phyloP scores from a whole-genome alignment of 768 basidiomycete species.

The Leccinum ochraceum region DNA sequence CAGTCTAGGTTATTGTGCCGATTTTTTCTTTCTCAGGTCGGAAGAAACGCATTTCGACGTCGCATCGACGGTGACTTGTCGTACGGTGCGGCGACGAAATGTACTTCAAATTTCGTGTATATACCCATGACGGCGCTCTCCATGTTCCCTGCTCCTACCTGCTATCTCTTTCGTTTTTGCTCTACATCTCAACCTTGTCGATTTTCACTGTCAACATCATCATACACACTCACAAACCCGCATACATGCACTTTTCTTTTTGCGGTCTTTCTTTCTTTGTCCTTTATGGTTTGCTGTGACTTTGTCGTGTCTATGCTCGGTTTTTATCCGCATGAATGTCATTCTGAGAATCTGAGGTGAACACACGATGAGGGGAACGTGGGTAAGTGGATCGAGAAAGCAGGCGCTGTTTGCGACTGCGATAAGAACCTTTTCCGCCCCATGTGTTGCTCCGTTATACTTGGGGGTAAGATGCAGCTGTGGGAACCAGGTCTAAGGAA shows the following conservation, averaged over 20 bases:
- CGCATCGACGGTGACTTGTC: conserved; percentile 11
- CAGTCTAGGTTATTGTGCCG: conserved; percentile 10
- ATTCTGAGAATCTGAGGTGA: neutral
- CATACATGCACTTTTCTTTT: conserved; percentile 18
- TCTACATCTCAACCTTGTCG: conserved; percentile 12
- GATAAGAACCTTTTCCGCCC: neutral
- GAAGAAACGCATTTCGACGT: conserved; percentile 18
- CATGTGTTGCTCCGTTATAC: neutral
- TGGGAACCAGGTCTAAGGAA: neutral
- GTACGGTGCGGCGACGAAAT: conserved; percentile 6
- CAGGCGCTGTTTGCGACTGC: neutral
- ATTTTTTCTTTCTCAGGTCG: conserved; percentile 12
- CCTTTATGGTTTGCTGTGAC: neutral
- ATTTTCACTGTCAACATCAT: neutral
- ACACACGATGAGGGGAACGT: neutral
- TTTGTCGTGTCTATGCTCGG: neutral
- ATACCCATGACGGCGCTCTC: conserved; percentile 17
- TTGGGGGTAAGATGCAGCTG: neutral
- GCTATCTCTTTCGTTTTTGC: conserved; percentile 9
- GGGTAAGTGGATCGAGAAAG: neutral
- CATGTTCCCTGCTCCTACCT: neutral
- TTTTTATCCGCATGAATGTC: conserved; percentile 4
- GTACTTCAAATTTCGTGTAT: conserved; percentile 12
- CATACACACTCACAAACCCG: conserved; percentile 4
- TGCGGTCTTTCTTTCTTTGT: neutral